Evolutionary conservation across 768 basidiomycete species (phyloP).

Genomic region (Galerina sulciceps): DNA sequence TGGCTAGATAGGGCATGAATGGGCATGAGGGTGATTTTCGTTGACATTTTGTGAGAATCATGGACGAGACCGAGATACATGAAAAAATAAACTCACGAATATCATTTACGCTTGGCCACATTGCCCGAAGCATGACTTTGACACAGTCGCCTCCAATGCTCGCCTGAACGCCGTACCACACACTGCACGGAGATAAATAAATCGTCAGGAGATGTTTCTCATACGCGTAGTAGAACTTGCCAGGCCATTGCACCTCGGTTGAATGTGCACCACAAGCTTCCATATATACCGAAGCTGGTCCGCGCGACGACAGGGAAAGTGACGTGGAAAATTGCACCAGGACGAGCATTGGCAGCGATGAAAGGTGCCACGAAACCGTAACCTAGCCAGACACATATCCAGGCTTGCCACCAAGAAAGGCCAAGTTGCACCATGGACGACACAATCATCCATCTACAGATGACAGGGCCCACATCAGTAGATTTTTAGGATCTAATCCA

Average conservation of each 20-base stretch:
- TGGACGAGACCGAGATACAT: constrained; percentile 5
- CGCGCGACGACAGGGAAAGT: constrained; percentile 78
- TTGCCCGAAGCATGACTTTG: constrained; percentile 72
- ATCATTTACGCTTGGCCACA: constrained; percentile 75
- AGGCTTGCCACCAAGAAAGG: constrained; percentile 84
- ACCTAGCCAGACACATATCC: constrained; percentile 78
- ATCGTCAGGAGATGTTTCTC: background rate
- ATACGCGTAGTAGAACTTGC: constrained; percentile 37
- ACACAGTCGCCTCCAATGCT: constrained; percentile 85
- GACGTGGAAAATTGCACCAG: constrained; percentile 77
- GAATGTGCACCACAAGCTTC: constrained; percentile 80
- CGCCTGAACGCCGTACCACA: constrained; percentile 81
- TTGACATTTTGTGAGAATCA: constrained; percentile 16
- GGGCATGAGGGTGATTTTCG: constrained; percentile 6
- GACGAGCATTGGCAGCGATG: constrained; percentile 77
- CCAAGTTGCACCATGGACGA: constrained; percentile 76
- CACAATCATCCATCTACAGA: constrained; percentile 73
- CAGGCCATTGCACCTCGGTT: constrained; percentile 76
- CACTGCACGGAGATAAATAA: constrained; percentile 36
- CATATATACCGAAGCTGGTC: constrained; percentile 80
- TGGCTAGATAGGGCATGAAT: constrained; percentile 44
- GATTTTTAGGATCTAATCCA: background rate
- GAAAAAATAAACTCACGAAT: constrained; percentile 52
- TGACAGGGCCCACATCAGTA: background rate
- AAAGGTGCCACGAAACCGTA: constrained; percentile 68